Evolutionary conservation across 2,329 filamentous ascomycete genomes (phyloP).

Genomic region (Penicillium decumbens): DNA sequence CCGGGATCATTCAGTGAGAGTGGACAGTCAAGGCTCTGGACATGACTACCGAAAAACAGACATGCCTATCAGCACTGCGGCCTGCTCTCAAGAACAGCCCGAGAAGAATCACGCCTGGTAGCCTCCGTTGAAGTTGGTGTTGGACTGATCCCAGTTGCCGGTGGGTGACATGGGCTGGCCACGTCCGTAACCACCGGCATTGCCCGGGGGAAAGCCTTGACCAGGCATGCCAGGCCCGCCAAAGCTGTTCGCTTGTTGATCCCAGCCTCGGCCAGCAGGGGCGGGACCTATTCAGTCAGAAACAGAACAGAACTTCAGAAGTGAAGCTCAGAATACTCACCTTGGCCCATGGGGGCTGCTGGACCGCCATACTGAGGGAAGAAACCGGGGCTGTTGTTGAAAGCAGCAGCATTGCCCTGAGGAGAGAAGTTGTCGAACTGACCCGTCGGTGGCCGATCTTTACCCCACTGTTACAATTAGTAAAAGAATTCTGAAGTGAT

Average conservation of each 20-base stretch:
- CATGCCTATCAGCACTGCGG: constrained; percentile 5
- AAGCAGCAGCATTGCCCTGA: constrained; percentile 63
- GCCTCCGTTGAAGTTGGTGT: constrained; percentile 54
- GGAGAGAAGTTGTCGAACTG: constrained; percentile 80
- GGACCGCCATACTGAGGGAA: constrained; percentile 91
- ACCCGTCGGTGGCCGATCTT: constrained; percentile 87
- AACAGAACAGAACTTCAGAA: not conserved
- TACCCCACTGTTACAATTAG: constrained; percentile 71
- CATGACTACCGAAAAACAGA: constrained; percentile 3
- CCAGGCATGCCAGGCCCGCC: constrained; percentile 41
- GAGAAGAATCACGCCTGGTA: constrained; percentile 52
- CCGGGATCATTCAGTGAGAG: constrained; percentile 11
- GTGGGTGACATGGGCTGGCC: constrained; percentile 55
- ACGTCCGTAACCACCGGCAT: constrained; percentile 79
- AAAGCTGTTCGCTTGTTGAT: constrained; percentile 53
- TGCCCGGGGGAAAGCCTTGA: constrained; percentile 59
- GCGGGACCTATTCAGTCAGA: constrained; percentile 45
- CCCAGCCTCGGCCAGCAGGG: constrained; percentile 54
- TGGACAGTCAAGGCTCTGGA: constrained; percentile 2
- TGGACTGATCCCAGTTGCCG: constrained; percentile 51
- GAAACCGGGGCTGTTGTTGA: constrained; percentile 70
- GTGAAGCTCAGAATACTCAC: constrained; percentile 28
- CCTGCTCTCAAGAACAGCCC: constrained; percentile 7
- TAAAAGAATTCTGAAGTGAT: constrained; percentile 21
- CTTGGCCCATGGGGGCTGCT: constrained; percentile 57